Evolutionary conservation across 495 filamentous ascomycete species (phyloP).

Genomic region (Trichocladium antarcticum): DNA sequence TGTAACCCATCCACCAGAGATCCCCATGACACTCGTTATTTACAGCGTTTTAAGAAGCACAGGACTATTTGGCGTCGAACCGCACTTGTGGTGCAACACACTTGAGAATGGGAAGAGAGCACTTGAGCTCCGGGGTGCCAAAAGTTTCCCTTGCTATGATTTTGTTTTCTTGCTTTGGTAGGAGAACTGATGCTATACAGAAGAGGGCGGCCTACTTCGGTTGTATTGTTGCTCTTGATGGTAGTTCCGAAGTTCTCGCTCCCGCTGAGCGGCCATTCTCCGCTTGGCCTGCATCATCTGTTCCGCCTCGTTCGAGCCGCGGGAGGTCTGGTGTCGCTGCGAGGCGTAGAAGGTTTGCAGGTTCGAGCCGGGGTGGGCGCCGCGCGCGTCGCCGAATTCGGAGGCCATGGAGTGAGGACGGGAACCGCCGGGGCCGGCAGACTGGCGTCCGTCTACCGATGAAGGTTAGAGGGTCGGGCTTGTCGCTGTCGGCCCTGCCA

Average conservation of each 20-base stretch:
- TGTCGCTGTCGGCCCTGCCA: slow-evolving; percentile 19
- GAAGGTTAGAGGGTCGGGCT: slow-evolving; percentile 20
- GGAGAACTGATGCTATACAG: slow-evolving; percentile 44
- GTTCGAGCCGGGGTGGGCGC: slow-evolving; percentile 63
- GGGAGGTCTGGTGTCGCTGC: slow-evolving; percentile 76
- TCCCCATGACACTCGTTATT: slow-evolving; percentile 5
- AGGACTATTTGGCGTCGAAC: slow-evolving; percentile 32
- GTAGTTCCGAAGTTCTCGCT: slow-evolving; percentile 98
- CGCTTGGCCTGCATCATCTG: slow-evolving; percentile 98
- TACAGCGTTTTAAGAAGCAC: slow-evolving; percentile 27
- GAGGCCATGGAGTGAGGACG: slow-evolving; percentile 70
- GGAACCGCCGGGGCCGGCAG: slow-evolving; percentile 32
- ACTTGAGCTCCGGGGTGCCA: slow-evolving; percentile 18
- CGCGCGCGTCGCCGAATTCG: slow-evolving; percentile 62
- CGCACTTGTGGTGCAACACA: slow-evolving; percentile 33
- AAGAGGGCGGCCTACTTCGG: slow-evolving; percentile 73
- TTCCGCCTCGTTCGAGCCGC: slow-evolving; percentile 86
- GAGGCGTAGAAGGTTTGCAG: slow-evolving; percentile 87
- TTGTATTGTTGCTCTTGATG: slow-evolving; percentile 99
- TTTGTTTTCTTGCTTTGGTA: slow-evolving; percentile 41
- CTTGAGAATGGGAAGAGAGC: slow-evolving; percentile 10
- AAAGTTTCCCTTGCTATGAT: slow-evolving; percentile 25
- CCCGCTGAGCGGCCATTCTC: slow-evolving; percentile 95
- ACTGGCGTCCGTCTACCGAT: slow-evolving; percentile 32
- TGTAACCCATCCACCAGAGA: slow-evolving; percentile 5